Evolutionary conservation across 805 yeast species (phyloP), one percentile per base, ranked within the genome.

Genomic region (Kodamaea nitidulidarum): DNA sequence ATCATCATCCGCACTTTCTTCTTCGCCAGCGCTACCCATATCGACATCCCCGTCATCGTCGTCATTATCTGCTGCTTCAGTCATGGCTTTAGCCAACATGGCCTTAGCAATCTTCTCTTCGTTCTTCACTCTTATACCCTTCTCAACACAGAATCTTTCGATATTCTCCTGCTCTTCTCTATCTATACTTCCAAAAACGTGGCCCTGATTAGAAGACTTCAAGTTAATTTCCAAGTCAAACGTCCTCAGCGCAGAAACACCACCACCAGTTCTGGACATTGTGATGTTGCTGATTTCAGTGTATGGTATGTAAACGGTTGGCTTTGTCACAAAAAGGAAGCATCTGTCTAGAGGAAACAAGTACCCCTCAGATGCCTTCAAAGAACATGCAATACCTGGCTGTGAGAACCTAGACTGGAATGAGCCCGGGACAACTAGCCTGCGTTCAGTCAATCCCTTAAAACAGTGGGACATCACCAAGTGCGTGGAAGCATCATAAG

Each of bases 281-380:
- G 84, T 79, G 22, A 93, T 80, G 29, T 72, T 75, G 38, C 81
- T 70, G 28, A 93, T 77, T 51, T 93, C 98, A 0, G 84, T 69
- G 60, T 78, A 84, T 41, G 97, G 95, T 47, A 93, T 85, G 60
- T 85, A 85, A 29, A 93, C 78, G 0, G 97, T 88, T 32, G 98
- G 96, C 60, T 93, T 93, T 16, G 96, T 88, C 35, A 91, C 82
- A 58, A 93, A 91, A 46, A 93, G 65, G 56, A 93, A 78, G 40
- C 95, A 85, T 63, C 87, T 85, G 48, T 93, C 98, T 43, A 93
- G 73, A n/a, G 95, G 88, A 61, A 86, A 93, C 44, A 93, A 65
- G 51, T 88, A 84, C 20, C 98, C 98, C 67, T 93, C 98, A 36
- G 86, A 84, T 0, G 98, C 98, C 62, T 91, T 93, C 51, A 87